These are phyloP conservation scores for Russula sp. DNA, from an alignment of 768 basidiomycete species.

Conservation along the genomic window DNA sequence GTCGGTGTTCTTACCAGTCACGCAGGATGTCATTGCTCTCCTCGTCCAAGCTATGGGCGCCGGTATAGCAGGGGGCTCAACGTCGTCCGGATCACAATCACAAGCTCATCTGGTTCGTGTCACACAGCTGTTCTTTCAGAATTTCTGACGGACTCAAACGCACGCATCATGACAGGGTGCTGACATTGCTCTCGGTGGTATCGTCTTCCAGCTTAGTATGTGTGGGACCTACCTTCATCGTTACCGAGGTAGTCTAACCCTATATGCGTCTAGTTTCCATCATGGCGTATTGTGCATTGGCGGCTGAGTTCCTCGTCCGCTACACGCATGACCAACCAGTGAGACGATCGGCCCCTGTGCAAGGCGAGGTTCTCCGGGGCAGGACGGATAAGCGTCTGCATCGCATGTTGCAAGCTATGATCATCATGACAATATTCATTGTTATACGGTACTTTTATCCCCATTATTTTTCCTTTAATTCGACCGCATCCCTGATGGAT, in stretches of 20 bases:
- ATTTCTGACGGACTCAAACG: background rate
- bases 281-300: slow-evolving; percentile 15
- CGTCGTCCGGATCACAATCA: background rate
- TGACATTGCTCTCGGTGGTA: slow-evolving; percentile 25
- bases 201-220: slow-evolving; percentile 26
- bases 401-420: slow-evolving; percentile 19
- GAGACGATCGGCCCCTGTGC: background rate
- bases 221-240: background rate
- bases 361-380: background rate
- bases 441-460: slow-evolving; percentile 17
- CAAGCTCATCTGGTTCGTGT: slow-evolving; percentile 12
- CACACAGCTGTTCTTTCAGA: background rate
- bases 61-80: slow-evolving; percentile 14
- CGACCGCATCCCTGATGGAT: background rate
- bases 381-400: slow-evolving; percentile 6
- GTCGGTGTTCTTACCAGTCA: background rate
- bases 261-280: slow-evolving; percentile 19
- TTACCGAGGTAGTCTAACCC: background rate
- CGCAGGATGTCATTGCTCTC: slow-evolving; percentile 27
- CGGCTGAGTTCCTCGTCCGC: slow-evolving; percentile 22
- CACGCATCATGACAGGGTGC: slow-evolving; percentile 9
- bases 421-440: slow-evolving; percentile 23
- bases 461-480: background rate
- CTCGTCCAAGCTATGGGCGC: slow-evolving; percentile 23
- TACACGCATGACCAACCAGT: slow-evolving; percentile 11